Evolutionary conservation across 371 early-diverging fungal genomes (phyloP), one percentile per base, ranked within the genome.

Genomic region (Capillidium heterosporum): DNA sequence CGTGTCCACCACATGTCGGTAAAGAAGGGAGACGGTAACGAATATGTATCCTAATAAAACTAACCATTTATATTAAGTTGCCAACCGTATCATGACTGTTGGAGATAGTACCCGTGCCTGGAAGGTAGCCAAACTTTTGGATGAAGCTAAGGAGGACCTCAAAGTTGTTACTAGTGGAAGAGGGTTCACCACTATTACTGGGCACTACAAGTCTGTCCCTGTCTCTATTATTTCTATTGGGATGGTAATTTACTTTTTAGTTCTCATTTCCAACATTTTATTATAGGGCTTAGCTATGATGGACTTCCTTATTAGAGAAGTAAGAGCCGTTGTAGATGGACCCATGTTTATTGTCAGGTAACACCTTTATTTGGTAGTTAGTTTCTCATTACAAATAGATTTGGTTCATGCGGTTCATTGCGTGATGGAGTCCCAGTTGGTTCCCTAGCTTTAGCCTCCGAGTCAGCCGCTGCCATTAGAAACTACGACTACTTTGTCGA

Each of bases 251-350:
- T 1, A 13, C 26, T n/a, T 40, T 42, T 31, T 41, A 60, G n/a
- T 57, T 50, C 43, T 40, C 31, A 21, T 23, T 17, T 8, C 48
- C n/a, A n/a, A n/a, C n/a, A n/a, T n/a, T n/a, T n/a, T n/a, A n/a
- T n/a, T 73, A 24, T 78, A 79, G 84, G 95, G 95, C 35, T 67
- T 77, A 10, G 65, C 85, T 1, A 91, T 90, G 89, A 87, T 90
- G 85, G 95, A 95, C 66, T 89, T 95, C 60, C 83, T 94, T 60
- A 80, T 95, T 15, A 77, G 96, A 26, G 96, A 95, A 65, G 73
- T 80, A 26, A 77, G 96, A 41, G 86, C 87, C 29, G 81, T 88
- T 35, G 84, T 85, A 0, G 69, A 78, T 28, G 96, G 96, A 0
- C 83, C 85, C 4, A 63, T 95, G 68, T 65, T 73, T 19, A 82